Base-by-base conservation (phyloP, 75 land plant species). In the Pseudotsuga menziesii region DNA sequence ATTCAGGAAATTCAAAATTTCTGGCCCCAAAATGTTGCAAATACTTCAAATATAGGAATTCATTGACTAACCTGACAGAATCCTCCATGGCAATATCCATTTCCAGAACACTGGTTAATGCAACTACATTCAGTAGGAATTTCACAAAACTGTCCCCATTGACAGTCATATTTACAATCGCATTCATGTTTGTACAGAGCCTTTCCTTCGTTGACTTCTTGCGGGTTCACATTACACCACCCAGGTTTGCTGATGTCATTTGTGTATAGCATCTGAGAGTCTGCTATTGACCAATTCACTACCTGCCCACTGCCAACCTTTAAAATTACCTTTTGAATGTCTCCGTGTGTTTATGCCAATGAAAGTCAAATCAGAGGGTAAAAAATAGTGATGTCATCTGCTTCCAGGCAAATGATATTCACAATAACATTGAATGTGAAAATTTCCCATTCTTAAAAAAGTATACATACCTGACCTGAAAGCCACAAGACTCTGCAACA, bases 161-260 rank as follows among this genome's bases (percentile, higher is more conserved):
- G 71, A 63, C 95, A 67, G 81, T 94, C 99, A 83, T 96, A 96
- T 76, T 87, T 91, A 79, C 99, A 96, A 66, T 87, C 90, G 84
- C 97, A 96, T 72, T 94, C 89, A 57, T 87, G 83, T 73, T 93
- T 96, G 61, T 83, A 87, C n/a, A 78, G 62, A 32, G 81, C 82
- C 57, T 80, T 84, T 8, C 63, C 73, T 58, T 83, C 82, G 76
- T 87, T 79, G 32, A 82, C 91, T 58, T 94, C 95, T 59, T 61
- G 36, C 25, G 98, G 95, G 72, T 94, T 89, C 52, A 94, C 84
- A 80, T 96, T 94, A 79, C 98, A 94, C 98, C 98, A 96, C 25
- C 98, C 98, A 55, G 69, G 70, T 71, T 83, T 86, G 77, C 85
- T 85, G 74, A 58, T 77, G 70, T 83, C 85, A 72, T 85, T 88